These are phyloP conservation scores for Corymbia calophylla DNA, from an alignment of 441 rosid genomes.

Conservation along the genomic window DNA sequence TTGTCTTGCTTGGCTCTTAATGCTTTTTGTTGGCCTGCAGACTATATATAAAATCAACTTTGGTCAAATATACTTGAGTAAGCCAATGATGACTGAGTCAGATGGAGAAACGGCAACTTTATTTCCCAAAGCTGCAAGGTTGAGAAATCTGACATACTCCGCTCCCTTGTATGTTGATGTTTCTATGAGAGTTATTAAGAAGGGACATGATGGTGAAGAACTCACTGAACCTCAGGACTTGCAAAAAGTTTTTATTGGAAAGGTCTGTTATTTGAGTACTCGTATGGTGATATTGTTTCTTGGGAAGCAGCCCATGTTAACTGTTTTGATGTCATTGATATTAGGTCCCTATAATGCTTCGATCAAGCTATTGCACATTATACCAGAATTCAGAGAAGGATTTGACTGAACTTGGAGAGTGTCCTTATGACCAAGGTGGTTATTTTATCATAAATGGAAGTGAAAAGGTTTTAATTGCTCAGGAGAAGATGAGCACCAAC, in stretches of 20 bases:
- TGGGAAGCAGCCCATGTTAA: not conserved
- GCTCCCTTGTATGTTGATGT: conserved; percentile 96
- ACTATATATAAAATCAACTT: conserved; percentile 85
- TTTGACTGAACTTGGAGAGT: conserved; percentile 96
- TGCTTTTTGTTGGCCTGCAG: conserved; percentile 37
- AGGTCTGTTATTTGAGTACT: conserved; percentile 29
- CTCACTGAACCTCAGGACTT: conserved; percentile 87
- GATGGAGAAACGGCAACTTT: conserved; percentile 96
- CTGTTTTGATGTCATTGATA: conserved; percentile 1
- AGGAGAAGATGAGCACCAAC: conserved; percentile 98
- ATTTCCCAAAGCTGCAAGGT: conserved; percentile 95
- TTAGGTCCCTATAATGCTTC: conserved; percentile 97
- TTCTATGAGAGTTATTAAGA: conserved; percentile 75
- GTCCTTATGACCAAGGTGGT: conserved; percentile 98
- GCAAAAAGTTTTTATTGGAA: conserved; percentile 90
- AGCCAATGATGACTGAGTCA: conserved; percentile 98
- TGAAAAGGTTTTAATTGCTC: conserved; percentile 95
- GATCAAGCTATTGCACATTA: conserved; percentile 88
- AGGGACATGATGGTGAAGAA: conserved; percentile 98
- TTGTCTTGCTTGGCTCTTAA: not conserved
- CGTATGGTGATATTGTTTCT: not conserved
- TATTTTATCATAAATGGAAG: conserved; percentile 96
- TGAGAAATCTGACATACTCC: conserved; percentile 93
- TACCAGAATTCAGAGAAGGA: conserved; percentile 94
- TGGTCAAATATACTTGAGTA: conserved; percentile 94